Base-by-base conservation (phyloP, 208 protist species). In the Trypanosoma scelopori region DNA sequence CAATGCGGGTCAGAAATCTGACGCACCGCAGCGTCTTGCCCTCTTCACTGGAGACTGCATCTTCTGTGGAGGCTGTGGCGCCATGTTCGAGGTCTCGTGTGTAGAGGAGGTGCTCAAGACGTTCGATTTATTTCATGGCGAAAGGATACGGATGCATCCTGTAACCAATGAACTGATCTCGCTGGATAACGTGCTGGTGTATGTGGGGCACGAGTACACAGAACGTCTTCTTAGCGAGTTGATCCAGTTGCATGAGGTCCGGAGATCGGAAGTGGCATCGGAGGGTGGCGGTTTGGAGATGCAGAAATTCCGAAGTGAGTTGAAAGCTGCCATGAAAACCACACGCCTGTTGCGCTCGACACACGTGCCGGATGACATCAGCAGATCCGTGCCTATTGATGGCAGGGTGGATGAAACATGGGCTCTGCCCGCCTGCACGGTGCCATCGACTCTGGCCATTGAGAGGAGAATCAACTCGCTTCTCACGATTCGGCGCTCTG, bases 41-140 rank as follows among this genome's bases (percentile, higher is more conserved):
- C 71, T 97, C 45, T 98, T 98, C 76, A 96, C 90, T 1, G 94
- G 97, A 20, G 97, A 98, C 64, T 91, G 85, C 20, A 82, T 98
- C 51, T 98, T 98, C 77, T 85, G 85, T 51, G 93, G 82, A 45
- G 95, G 95, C 5, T 93, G 85, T 53, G 97, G 97, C 1, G 75
- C 85, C 11, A 85, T 92, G 39, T 98, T 98, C 66, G 94, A 98
- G 75, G 81, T 80, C 1, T 41, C 22, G 30, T 73, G 71, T 1
- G 60, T 92, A 4, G 62, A 77, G 25, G 65, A 91, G 43, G 68
- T 93, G 5, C 30, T 71, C 16, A 64, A 85, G 45, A 78, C 81
- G n/a, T 35, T 71, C 5, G 69, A 66, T 25, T 50, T 76, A 13
- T 90, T 91, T 49, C 37, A 77, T 16, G 47, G 74, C 39, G 71